Evolutionary conservation across 108 stramenopile species (phyloP).

Genomic region (Nitzschia sp.): DNA sequence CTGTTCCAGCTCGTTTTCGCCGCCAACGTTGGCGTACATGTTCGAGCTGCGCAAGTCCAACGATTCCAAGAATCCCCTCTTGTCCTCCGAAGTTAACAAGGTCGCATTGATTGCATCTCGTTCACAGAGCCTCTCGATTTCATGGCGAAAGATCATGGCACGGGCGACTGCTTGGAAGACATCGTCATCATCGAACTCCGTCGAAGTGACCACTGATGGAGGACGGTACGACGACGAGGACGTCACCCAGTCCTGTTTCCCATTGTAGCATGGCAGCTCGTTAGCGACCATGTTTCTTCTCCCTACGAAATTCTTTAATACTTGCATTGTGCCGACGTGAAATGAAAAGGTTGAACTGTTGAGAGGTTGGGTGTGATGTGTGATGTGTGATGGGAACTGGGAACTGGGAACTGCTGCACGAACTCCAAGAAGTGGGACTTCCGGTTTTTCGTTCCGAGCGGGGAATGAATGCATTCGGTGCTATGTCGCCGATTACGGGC

Average conservation of each 20-base stretch:
- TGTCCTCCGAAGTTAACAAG: conserved; percentile 16
- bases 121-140: conserved; percentile 22
- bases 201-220: conserved; percentile 29
- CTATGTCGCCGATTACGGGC: conserved; percentile 15
- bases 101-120: conserved; percentile 23
- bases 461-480: too few species aligned
- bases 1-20: not conserved
- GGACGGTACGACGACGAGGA: not conserved
- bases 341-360: too few species aligned
- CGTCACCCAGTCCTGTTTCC: too few species aligned
- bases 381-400: not conserved
- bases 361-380: too few species aligned
- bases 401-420: not conserved
- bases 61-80: conserved; percentile 33
- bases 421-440: too few species aligned
- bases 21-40: not conserved
- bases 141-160: conserved; percentile 20
- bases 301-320: conserved; percentile 27
- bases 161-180: conserved; percentile 20
- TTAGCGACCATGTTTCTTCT: not conserved
- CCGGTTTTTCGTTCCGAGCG: too few species aligned
- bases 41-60: conserved; percentile 16
- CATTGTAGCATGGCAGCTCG: too few species aligned
- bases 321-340: conserved; percentile 18
- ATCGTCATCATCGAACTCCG: conserved; percentile 32